Evolutionary conservation across 2,329 filamentous ascomycete genomes (phyloP).

Genomic region (Ceratocystis diversiconidia): DNA sequence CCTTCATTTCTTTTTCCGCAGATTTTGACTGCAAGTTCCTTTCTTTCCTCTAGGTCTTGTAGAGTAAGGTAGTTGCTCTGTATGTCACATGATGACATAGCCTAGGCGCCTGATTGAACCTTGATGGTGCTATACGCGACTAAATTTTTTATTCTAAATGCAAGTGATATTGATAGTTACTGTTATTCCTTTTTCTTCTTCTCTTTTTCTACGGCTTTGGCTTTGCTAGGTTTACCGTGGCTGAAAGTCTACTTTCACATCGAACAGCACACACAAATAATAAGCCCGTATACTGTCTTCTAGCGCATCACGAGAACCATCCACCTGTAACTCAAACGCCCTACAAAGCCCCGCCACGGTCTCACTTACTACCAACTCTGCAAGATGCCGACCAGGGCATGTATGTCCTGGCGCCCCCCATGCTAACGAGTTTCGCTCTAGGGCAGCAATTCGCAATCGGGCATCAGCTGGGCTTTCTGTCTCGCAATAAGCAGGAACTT

Average conservation of each 20-base stretch:
- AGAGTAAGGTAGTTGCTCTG: too few relatives aligned
- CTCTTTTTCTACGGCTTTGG: neutral
- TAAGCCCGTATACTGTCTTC: constrained; percentile 10
- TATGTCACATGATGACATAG: neutral
- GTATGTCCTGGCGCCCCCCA: constrained; percentile 39
- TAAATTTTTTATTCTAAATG: too few relatives aligned
- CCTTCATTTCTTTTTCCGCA: too few relatives aligned
- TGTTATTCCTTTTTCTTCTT: neutral
- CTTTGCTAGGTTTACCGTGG: neutral
- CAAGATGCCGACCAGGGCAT: constrained; percentile 38
- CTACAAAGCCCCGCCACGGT: constrained; percentile 29
- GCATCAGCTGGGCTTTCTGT: constrained; percentile 20
- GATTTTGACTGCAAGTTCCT: too few relatives aligned
- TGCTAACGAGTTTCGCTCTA: constrained; percentile 33
- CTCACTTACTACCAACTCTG: constrained; percentile 36
- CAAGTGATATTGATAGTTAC: too few relatives aligned
- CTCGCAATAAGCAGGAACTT: neutral
- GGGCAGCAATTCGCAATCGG: constrained; percentile 25
- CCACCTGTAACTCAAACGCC: constrained; percentile 30
- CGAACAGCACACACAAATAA: constrained; percentile 17
- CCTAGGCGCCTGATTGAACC: neutral
- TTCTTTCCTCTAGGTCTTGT: too few relatives aligned
- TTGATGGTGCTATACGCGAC: neutral
- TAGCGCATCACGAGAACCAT: constrained; percentile 23
- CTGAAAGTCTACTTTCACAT: constrained; percentile 5